Percentiles rank a stretch among this genome's conserved stretches.
phyloP scores from a whole-genome alignment of 345 rosid genomes.

The Noccaea caerulescens region DNA sequence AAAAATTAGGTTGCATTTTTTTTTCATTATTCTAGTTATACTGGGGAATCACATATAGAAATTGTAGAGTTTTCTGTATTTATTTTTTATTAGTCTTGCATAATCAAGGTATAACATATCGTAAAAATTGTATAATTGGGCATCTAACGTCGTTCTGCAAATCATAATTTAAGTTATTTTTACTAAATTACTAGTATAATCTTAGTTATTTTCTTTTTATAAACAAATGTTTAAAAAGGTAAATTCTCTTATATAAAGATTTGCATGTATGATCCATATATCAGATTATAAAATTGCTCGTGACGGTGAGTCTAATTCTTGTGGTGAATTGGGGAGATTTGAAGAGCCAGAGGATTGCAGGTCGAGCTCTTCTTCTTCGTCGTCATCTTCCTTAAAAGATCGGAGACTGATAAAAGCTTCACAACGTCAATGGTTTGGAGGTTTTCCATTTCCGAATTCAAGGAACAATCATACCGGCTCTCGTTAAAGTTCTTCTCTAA shows the following conservation, averaged over 20 bases:
- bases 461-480: constrained; percentile 25
- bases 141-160: not conserved
- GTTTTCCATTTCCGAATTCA: constrained; percentile 47
- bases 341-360: constrained; percentile 25
- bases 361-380: constrained; percentile 51
- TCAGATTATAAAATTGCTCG: constrained; percentile 21
- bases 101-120: not conserved
- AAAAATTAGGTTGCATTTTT: not conserved
- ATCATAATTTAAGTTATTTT: constrained; percentile 3
- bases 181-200: not conserved
- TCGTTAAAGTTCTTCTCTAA: constrained; percentile 37
- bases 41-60: not conserved
- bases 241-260: not conserved
- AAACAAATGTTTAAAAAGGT: not conserved
- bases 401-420: constrained; percentile 28
- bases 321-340: constrained; percentile 28
- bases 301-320: constrained; percentile 25
- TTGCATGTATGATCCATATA: not conserved
- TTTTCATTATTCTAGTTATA: not conserved
- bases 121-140: not conserved
- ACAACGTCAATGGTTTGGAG: constrained; percentile 33
- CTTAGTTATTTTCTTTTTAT: not conserved
- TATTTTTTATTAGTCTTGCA: constrained; percentile 12
- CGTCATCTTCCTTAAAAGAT: constrained; percentile 44
- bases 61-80: not conserved